Evolutionary conservation across 805 yeast species (phyloP).

Genomic region (Myxozyma lipomycoides): DNA sequence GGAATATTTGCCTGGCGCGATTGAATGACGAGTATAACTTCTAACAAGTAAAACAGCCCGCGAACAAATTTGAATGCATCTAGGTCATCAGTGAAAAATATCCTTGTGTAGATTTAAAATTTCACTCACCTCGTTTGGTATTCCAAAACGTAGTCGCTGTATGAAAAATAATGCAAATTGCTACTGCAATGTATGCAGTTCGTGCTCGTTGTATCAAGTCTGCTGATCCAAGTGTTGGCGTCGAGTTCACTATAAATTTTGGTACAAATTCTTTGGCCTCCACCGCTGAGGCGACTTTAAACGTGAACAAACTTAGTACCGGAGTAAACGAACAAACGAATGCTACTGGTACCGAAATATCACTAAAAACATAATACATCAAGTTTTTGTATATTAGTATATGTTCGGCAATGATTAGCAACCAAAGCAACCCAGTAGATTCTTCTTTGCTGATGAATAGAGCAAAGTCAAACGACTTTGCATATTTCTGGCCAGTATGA

Average conservation of each 20-base stretch:
- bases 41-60: slow-evolving; percentile 18
- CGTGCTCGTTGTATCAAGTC: slow-evolving; percentile 32
- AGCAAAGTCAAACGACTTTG: slow-evolving; percentile 49
- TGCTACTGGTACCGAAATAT: slow-evolving; percentile 37
- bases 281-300: slow-evolving; percentile 52
- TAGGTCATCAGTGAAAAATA: neutral
- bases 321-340: slow-evolving; percentile 49
- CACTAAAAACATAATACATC: slow-evolving; percentile 31
- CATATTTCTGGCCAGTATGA: slow-evolving; percentile 69
- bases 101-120: slow-evolving; percentile 34
- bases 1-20: slow-evolving; percentile 56
- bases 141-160: slow-evolving; percentile 12
- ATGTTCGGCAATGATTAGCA: slow-evolving; percentile 44
- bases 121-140: slow-evolving; percentile 4
- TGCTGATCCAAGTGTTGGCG: slow-evolving; percentile 3
- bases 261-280: slow-evolving; percentile 58
- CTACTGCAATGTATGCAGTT: slow-evolving; percentile 32
- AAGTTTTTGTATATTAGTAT: slow-evolving; percentile 33
- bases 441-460: slow-evolving; percentile 39
- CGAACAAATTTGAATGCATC: slow-evolving; percentile 13
- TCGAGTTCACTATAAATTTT: neutral
- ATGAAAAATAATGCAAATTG: slow-evolving; percentile 15
- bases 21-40: slow-evolving; percentile 44
- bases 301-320: slow-evolving; percentile 46
- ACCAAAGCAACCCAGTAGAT: slow-evolving; percentile 44